phyloP scores from a whole-genome alignment of 1,284 basidiomycete genomes.

The Malassezia pachydermatis region DNA sequence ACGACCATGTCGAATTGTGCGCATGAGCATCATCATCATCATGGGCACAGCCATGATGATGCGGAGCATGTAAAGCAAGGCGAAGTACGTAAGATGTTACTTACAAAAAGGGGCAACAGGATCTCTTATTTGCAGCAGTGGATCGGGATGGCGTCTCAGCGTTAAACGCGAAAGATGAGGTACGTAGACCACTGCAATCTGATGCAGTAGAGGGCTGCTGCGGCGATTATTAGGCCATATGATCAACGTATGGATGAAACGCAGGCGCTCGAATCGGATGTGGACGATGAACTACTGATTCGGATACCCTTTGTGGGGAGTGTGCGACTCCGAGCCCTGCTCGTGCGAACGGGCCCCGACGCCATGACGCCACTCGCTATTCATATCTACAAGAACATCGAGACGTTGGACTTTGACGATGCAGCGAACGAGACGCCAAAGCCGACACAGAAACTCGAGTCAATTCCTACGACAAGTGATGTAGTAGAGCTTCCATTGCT shows the following conservation, averaged over 20 bases:
- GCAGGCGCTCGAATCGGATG: slow-evolving; percentile 22
- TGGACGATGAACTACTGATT: slow-evolving; percentile 38
- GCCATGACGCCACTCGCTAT: slow-evolving; percentile 25
- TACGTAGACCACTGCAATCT: neutral
- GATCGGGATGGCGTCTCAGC: slow-evolving; percentile 28
- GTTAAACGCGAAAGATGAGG: slow-evolving; percentile 30
- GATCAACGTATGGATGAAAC: slow-evolving; percentile 21
- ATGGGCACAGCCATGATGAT: slow-evolving; percentile 35
- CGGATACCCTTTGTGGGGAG: slow-evolving; percentile 35
- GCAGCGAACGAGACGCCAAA: slow-evolving; percentile 14
- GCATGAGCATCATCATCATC: slow-evolving; percentile 30
- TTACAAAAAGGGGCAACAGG: slow-evolving; percentile 41
- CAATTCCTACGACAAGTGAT: slow-evolving; percentile 29
- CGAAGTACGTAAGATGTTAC: no score
- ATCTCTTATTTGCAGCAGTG: slow-evolving; percentile 28
- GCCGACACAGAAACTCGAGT: slow-evolving; percentile 27
- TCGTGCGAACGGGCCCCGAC: slow-evolving; percentile 22
- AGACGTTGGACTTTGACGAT: slow-evolving; percentile 33
- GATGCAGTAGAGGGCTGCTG: slow-evolving; percentile 16
- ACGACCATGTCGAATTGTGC: slow-evolving; percentile 25
- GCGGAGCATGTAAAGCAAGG: slow-evolving; percentile 37
- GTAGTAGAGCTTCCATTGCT: slow-evolving; percentile 36
- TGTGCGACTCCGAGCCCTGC: slow-evolving; percentile 32
- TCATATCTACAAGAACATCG: slow-evolving; percentile 34
- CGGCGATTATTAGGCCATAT: slow-evolving; percentile 31